Conservation (phyloP, 805 yeast species). For the Candida qinlingensis region DNA sequence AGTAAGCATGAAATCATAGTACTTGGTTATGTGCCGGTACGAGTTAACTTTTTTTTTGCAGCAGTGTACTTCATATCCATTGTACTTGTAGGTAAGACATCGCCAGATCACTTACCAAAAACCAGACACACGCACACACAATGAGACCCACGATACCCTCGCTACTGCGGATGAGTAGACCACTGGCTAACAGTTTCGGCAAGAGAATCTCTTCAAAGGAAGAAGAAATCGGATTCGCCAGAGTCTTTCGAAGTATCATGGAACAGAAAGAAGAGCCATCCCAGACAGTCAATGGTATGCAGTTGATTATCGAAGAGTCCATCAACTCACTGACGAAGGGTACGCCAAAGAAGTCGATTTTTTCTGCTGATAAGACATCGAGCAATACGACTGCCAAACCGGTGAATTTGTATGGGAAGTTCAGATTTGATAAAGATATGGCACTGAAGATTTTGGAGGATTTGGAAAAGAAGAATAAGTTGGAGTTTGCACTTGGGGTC, state of each 20-base stretch:
- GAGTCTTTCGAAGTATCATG: slow-evolving; percentile 2
- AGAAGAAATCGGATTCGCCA: slow-evolving; percentile 2
- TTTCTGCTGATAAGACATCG: too few species aligned
- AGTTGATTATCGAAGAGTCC: slow-evolving; percentile 6
- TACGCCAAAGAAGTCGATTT: not conserved
- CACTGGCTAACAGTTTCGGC: not conserved
- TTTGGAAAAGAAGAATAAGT: slow-evolving; percentile 4
- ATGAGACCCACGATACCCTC: slow-evolving; percentile 1
- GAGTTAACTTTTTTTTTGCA: too few species aligned
- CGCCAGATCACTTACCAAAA: not conserved
- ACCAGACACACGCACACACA: not conserved
- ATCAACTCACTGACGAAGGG: not conserved
- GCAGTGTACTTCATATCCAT: too few species aligned
- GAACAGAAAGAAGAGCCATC: not conserved
- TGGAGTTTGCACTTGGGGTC: not conserved
- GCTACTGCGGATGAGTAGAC: not conserved
- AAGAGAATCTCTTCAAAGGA: slow-evolving; percentile 4
- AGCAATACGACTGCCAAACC: too few species aligned
- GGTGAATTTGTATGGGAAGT: not conserved
- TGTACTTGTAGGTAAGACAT: too few species aligned
- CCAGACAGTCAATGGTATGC: not conserved
- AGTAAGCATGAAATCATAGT: too few species aligned
- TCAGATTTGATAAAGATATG: not conserved
- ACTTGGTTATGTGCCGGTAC: too few species aligned
- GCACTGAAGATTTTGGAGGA: slow-evolving; percentile 1